Percentiles rank a stretch among this genome's conserved stretches.
Evolutionary conservation across 2,329 filamentous ascomycete genomes (phyloP).

Genomic region (Colletotrichum filicis): DNA sequence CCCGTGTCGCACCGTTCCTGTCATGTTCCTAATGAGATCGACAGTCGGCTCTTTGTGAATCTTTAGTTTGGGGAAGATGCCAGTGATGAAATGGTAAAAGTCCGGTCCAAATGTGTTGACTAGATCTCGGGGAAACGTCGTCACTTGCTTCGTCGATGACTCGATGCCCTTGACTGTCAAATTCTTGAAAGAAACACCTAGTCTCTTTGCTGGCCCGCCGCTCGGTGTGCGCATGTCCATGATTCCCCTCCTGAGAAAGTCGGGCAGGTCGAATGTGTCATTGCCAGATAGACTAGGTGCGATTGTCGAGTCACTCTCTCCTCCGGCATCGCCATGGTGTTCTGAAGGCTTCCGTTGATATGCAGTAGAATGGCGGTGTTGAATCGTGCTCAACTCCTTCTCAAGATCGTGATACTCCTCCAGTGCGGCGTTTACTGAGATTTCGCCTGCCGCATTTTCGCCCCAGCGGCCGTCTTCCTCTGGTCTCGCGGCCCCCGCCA

Average conservation of each 20-base stretch:
- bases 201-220: slow-evolving; percentile 77
- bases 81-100: slow-evolving; percentile 71
- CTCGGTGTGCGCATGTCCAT: slow-evolving; percentile 76
- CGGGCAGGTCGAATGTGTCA: slow-evolving; percentile 68
- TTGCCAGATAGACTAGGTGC: slow-evolving; percentile 15
- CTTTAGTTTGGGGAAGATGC: slow-evolving; percentile 47
- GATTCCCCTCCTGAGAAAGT: slow-evolving; percentile 79
- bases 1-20: slow-evolving; percentile 47
- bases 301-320: slow-evolving; percentile 32
- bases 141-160: slow-evolving; percentile 74
- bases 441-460: slow-evolving; percentile 38
- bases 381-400: slow-evolving; percentile 37
- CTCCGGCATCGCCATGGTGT: slow-evolving; percentile 2
- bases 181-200: slow-evolving; percentile 82
- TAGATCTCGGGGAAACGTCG: slow-evolving; percentile 79
- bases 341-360: not conserved
- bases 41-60: slow-evolving; percentile 40
- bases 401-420: slow-evolving; percentile 39
- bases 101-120: slow-evolving; percentile 85
- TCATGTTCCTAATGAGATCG: slow-evolving; percentile 45
- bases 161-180: slow-evolving; percentile 79
- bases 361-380: slow-evolving; percentile 26
- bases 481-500: not conserved
- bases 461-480: slow-evolving; percentile 40
- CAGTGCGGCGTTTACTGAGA: slow-evolving; percentile 34